These are phyloP conservation scores for Castanea crenata DNA, from an alignment of 306 rosid genomes.

Conservation along the genomic window DNA sequence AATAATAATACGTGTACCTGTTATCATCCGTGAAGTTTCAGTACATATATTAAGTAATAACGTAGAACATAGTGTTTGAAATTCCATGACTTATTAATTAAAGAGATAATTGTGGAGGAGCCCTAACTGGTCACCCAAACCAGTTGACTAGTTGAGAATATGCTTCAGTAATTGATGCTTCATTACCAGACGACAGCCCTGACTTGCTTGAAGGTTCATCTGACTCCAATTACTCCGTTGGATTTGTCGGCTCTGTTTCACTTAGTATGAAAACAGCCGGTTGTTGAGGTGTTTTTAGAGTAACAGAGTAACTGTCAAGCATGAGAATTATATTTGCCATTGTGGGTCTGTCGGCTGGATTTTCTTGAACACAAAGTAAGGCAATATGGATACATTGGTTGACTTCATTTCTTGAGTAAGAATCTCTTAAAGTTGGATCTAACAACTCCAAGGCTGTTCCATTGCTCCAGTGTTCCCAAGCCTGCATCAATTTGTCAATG, in stretches of 20 bases:
- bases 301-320: conserved; percentile 16
- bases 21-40: too few species aligned
- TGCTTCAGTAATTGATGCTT: too few species aligned
- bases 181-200: too few species aligned
- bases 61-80: not conserved
- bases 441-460: conserved; percentile 16
- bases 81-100: too few species aligned
- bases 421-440: conserved; percentile 13
- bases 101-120: too few species aligned
- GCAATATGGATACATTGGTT: conserved; percentile 25
- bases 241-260: not conserved
- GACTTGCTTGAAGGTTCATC: too few species aligned
- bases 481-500: conserved; percentile 23
- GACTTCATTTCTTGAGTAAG: not conserved
- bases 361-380: conserved; percentile 31
- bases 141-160: not conserved
- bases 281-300: not conserved
- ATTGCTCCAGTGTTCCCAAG: conserved; percentile 49
- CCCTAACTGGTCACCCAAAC: not conserved
- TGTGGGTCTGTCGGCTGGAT: conserved; percentile 23
- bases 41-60: too few species aligned
- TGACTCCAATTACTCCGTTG: not conserved
- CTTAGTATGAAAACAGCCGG: not conserved
- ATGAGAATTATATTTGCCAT: conserved; percentile 25
- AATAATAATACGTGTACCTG: too few species aligned